phyloP scores from a whole-genome alignment of 2,329 filamentous ascomycete genomes.

The Ascochyta lentis region DNA sequence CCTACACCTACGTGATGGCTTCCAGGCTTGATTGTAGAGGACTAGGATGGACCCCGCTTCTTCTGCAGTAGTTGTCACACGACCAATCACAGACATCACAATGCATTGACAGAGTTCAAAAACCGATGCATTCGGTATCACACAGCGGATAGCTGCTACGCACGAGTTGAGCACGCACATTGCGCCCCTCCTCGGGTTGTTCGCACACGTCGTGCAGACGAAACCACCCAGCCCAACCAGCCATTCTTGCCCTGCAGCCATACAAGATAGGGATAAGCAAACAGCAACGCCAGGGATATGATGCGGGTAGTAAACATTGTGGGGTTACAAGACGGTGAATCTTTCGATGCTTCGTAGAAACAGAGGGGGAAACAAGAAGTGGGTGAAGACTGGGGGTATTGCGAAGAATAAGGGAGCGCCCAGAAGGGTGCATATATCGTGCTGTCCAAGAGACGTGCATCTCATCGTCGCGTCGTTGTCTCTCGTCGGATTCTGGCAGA shows the following conservation, averaged over 20 bases:
- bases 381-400: conserved; percentile 30
- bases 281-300: conserved; percentile 51
- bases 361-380: conserved; percentile 35
- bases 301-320: conserved; percentile 44
- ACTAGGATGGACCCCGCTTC: not conserved
- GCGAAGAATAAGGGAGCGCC: conserved; percentile 28
- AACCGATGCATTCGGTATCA: conserved; percentile 30
- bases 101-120: conserved; percentile 9
- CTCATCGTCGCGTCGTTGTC: conserved; percentile 32
- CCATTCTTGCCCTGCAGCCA: conserved; percentile 32
- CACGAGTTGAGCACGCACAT: conserved; percentile 19
- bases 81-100: conserved; percentile 12
- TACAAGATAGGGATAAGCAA: conserved; percentile 33
- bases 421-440: conserved; percentile 23
- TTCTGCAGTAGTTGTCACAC: conserved; percentile 3
- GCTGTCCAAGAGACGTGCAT: conserved; percentile 34
- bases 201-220: conserved; percentile 20
- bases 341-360: conserved; percentile 47
- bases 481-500: conserved; percentile 22
- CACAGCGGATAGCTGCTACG: conserved; percentile 36
- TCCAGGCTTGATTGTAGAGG: too few relatives aligned
- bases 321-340: conserved; percentile 54
- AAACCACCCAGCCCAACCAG: conserved; percentile 28
- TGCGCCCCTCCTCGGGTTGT: conserved; percentile 21
- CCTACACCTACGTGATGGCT: too few relatives aligned